Percentiles rank a stretch among this genome's conserved stretches.
Evolutionary conservation across 768 basidiomycete genomes (phyloP).

Genomic region (Clavulina sp.): DNA sequence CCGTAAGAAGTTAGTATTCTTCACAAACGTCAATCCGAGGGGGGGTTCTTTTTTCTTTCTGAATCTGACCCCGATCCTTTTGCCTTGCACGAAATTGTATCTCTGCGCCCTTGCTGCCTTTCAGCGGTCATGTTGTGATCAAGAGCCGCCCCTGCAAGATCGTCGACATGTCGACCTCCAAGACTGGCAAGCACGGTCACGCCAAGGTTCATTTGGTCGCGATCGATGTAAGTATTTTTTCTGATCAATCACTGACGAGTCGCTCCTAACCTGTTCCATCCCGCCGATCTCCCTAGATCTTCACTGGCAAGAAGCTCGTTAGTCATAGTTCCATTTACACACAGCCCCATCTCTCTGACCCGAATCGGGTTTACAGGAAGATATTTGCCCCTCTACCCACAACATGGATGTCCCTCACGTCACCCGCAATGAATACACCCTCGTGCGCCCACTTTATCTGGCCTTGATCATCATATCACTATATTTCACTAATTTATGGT

Average conservation of each 20-base stretch:
- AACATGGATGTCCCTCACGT: constrained; percentile 99
- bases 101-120: neutral
- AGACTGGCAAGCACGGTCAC: constrained; percentile 99
- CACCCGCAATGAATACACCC: constrained; percentile 70
- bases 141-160: constrained; percentile 98
- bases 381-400: constrained; percentile 92
- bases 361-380: constrained; percentile 39
- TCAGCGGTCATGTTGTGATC: constrained; percentile 58
- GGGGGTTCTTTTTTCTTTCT: neutral
- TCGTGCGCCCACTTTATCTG: constrained; percentile 32
- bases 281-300: constrained; percentile 65
- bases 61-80: too few species aligned
- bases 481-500: neutral
- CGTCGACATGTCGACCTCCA: constrained; percentile 98
- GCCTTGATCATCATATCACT: neutral
- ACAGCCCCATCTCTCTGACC: constrained; percentile 3
- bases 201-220: constrained; percentile 97
- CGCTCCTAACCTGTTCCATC: too few species aligned
- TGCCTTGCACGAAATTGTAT: too few species aligned
- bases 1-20: constrained; percentile 25
- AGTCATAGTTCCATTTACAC: constrained; percentile 25
- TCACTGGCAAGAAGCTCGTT: constrained; percentile 93
- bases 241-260: too few species aligned
- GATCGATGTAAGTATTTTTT: constrained; percentile 59
- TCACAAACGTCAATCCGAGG: neutral